A percentile compares a stretch with the other conserved stretches of the same genome.
Evolutionary conservation across 495 filamentous ascomycete species (phyloP).

Genomic region (Talaromyces liani): DNA sequence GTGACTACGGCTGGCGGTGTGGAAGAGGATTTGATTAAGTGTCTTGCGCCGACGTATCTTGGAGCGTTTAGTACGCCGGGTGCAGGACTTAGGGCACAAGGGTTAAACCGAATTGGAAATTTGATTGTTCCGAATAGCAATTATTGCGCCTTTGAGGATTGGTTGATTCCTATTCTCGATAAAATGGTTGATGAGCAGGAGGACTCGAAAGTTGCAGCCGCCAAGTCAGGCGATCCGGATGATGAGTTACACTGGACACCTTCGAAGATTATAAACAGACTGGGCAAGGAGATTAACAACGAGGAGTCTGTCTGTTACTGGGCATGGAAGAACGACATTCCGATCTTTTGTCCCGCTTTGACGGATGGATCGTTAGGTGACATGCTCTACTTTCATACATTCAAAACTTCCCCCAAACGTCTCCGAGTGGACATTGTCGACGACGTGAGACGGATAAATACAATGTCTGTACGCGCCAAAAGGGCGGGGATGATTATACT

Average conservation of each 20-base stretch:
- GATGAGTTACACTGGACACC: slow-evolving; percentile 83
- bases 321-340: slow-evolving; percentile 89
- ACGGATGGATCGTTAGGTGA: slow-evolving; percentile 93
- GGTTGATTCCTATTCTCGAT: slow-evolving; percentile 88
- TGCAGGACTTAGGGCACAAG: slow-evolving; percentile 66
- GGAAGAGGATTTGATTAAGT: slow-evolving; percentile 98
- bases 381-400: slow-evolving; percentile 97
- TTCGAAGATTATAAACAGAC: slow-evolving; percentile 71
- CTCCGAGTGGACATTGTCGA: slow-evolving; percentile 82
- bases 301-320: slow-evolving; percentile 86
- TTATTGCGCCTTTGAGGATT: slow-evolving; percentile 96
- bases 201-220: slow-evolving; percentile 44
- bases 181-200: slow-evolving; percentile 91
- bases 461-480: slow-evolving; percentile 74
- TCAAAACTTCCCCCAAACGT: slow-evolving; percentile 69
- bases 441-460: slow-evolving; percentile 85
- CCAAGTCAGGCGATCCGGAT: slow-evolving; percentile 46
- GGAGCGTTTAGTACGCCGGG: slow-evolving; percentile 73
- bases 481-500: slow-evolving; percentile 89
- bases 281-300: slow-evolving; percentile 89
- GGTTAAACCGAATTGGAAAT: slow-evolving; percentile 93
- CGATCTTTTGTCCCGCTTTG: slow-evolving; percentile 91
- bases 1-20: slow-evolving; percentile 96
- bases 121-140: slow-evolving; percentile 94
- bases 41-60: slow-evolving; percentile 86